Conservation (phyloP, 1,139 yeast species). For the Blastobotrys petasosporus region DNA sequence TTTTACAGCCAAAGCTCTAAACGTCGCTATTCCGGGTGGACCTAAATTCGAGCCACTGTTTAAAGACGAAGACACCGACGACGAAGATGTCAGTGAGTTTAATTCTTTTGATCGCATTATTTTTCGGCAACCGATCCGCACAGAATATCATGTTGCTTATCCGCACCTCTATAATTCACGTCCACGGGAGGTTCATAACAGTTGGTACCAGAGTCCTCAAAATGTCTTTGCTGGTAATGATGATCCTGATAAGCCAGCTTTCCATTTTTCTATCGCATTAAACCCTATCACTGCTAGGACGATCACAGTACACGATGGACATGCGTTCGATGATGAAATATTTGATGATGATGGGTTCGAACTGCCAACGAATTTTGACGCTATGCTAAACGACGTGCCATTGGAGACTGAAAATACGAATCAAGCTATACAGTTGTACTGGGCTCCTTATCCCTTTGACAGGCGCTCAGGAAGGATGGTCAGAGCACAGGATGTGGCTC, state of each 20-base stretch:
- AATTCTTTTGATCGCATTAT: constrained; percentile 83
- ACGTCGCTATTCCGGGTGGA: constrained; percentile 87
- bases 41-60: constrained; percentile 92
- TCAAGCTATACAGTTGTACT: constrained; percentile 55
- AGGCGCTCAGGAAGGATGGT: constrained; percentile 62
- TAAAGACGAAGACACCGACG: constrained; percentile 56
- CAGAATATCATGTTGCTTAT: constrained; percentile 80
- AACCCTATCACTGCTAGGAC: constrained; percentile 51
- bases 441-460: constrained; percentile 85
- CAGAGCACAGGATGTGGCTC: constrained; percentile 85
- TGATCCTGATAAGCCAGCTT: constrained; percentile 51
- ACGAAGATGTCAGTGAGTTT: constrained; percentile 82
- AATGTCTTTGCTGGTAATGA: constrained; percentile 43
- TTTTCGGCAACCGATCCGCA: constrained; percentile 65
- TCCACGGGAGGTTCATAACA: constrained; percentile 56
- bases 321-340: constrained; percentile 30
- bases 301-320: constrained; percentile 22
- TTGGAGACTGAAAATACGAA: constrained; percentile 46
- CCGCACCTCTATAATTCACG: constrained; percentile 80
- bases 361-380: constrained; percentile 39
- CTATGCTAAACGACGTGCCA: constrained; percentile 45
- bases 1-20: constrained; percentile 84
- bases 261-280: constrained; percentile 47
- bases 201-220: constrained; percentile 60
- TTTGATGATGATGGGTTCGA: constrained; percentile 31